A percentile compares a stretch with the other conserved stretches of the same genome.
These are phyloP conservation scores for Neurospora sublineolata DNA, from an alignment of 495 filamentous ascomycete genomes.

Conservation along the genomic window DNA sequence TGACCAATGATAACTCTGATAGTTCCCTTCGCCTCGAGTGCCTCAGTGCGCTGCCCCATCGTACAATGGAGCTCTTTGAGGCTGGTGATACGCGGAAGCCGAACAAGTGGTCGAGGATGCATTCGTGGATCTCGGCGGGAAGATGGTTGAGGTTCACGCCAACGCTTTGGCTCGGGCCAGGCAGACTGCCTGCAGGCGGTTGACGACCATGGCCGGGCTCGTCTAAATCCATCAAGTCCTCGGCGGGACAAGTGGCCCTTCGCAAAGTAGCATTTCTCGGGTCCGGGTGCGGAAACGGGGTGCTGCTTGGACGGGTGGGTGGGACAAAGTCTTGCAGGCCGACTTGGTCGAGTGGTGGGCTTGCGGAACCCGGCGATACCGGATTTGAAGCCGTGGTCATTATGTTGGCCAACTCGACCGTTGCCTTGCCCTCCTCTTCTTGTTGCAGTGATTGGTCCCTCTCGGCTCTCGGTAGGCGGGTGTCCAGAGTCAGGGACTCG, in stretches of 20 bases:
- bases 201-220: conserved; percentile 7
- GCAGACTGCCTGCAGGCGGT: conserved; percentile 6
- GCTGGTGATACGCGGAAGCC: conserved; percentile 50
- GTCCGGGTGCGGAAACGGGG: conserved; percentile 44
- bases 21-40: conserved; percentile 56
- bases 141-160: conserved; percentile 40
- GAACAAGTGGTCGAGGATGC: conserved; percentile 56
- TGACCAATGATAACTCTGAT: conserved; percentile 53
- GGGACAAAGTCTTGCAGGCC: conserved; percentile 38
- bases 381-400: conserved; percentile 42
- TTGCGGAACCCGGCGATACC: conserved; percentile 41
- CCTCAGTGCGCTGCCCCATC: conserved; percentile 54
- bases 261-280: conserved; percentile 30
- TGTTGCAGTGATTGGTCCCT: conserved; percentile 20
- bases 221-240: conserved; percentile 15
- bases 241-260: conserved; percentile 26
- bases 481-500: conserved; percentile 20
- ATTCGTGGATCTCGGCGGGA: conserved; percentile 60
- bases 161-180: conserved; percentile 24
- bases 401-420: conserved; percentile 35
- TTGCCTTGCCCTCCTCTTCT: conserved; percentile 31
- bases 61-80: conserved; percentile 39
- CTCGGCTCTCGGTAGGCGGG: conserved; percentile 15
- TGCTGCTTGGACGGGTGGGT: conserved; percentile 43
- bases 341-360: conserved; percentile 36